phyloP scores from a whole-genome alignment of 495 filamentous ascomycete genomes.

The Xylaria bambusicola region DNA sequence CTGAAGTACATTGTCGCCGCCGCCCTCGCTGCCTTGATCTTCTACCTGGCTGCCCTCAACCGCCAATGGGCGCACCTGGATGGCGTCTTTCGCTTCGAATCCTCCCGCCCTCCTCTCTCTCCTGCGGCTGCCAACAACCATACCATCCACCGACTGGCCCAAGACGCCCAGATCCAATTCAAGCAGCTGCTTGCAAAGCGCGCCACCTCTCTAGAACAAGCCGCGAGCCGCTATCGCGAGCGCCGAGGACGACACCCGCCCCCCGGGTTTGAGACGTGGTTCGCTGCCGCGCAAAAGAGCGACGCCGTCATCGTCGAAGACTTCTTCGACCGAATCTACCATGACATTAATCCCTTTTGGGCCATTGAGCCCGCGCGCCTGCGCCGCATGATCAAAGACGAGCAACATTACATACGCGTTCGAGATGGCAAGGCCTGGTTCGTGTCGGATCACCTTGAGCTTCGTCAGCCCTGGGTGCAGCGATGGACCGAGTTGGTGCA shows the following conservation, averaged over 20 bases:
- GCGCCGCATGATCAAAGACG: slow-evolving; percentile 41
- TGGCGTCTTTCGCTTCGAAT: not conserved
- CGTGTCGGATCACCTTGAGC: slow-evolving; percentile 29
- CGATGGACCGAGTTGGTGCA: slow-evolving; percentile 48
- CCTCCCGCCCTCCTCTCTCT: not conserved
- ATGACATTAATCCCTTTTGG: slow-evolving; percentile 62
- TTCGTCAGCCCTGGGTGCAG: slow-evolving; percentile 49
- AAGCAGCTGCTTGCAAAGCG: slow-evolving; percentile 32
- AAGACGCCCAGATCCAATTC: slow-evolving; percentile 7
- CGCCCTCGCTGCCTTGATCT: not conserved
- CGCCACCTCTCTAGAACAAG: slow-evolving; percentile 46
- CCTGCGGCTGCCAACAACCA: not conserved
- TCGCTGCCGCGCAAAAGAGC: slow-evolving; percentile 54
- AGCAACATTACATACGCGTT: slow-evolving; percentile 48
- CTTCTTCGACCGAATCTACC: slow-evolving; percentile 59
- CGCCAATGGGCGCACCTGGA: not conserved
- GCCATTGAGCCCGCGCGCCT: slow-evolving; percentile 50
- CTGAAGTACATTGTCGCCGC: slow-evolving; percentile 11
- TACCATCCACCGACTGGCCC: slow-evolving; percentile 1
- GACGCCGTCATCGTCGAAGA: slow-evolving; percentile 58
- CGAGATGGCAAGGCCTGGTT: slow-evolving; percentile 48
- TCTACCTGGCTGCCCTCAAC: slow-evolving; percentile 5
- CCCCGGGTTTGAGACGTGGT: slow-evolving; percentile 62
- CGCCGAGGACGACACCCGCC: slow-evolving; percentile 61
- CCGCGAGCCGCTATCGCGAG: slow-evolving; percentile 53